Base-by-base conservation (phyloP, 1,284 basidiomycete genomes). In the Amylostereum areolatum region DNA sequence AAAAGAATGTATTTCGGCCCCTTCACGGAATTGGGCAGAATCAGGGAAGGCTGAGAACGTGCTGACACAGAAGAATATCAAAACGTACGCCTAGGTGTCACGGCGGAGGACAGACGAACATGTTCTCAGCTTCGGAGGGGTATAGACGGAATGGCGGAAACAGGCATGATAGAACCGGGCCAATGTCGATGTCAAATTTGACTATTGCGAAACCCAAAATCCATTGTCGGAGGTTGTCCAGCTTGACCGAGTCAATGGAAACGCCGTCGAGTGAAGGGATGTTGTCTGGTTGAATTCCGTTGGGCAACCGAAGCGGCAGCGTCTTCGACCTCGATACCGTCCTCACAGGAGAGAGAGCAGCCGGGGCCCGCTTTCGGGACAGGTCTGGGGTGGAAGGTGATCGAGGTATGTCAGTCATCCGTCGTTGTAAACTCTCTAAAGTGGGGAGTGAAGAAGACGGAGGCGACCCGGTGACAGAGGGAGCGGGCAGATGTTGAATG, bases 31-130 rank as follows among this genome's bases (percentile, higher is more conserved):
- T 47, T 90, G 82, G 0, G 83, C 71, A 0, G 92, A 94, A 61
- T 97, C 95, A 0, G 96, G 96, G 61, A 99, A 94, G 0, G 92
- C 85, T 0, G 91, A 93, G 68, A 98, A 98, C 4, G 94, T 92
- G 49, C 93, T 94, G 52, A 50, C n/a, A n/a, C n/a, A 41, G 24
- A 51, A 31, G 29, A 2, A 51, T 33, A 47, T 63, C 25, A 48
- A 41, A 50, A 34, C 31, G 51, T 8, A 52, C 44, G 36, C 43
- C 37, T 41, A 36, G 25, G 31, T 29, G 30, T 11, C 1, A 45
- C 31, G 29, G 35, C 47, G 10, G 34, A 45, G 28, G 25, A 24
- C 37, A n/a, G 8, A 74, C 88, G 60, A 36, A 94, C 92, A 97
- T 86, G 60, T 95, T 97, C 59, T 89, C 89, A 53, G 72, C 77